These are phyloP conservation scores for Calonectria fujianensis DNA, from an alignment of 2,329 filamentous ascomycete species.

Conservation along the genomic window DNA sequence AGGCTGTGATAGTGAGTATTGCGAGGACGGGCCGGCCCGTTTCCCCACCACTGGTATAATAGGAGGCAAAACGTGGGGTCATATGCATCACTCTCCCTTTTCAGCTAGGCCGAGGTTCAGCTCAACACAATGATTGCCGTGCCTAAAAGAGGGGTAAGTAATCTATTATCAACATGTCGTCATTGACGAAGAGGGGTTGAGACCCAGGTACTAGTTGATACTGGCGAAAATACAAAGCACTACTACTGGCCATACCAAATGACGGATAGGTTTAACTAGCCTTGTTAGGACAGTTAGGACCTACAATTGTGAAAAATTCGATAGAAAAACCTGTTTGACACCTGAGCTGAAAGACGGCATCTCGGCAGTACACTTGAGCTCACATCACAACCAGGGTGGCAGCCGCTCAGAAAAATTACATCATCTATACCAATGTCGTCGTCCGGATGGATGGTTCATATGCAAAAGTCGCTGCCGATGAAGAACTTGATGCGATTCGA, in stretches of 20 bases:
- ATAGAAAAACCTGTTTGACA: background rate
- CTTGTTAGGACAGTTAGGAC: background rate
- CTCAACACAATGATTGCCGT: background rate
- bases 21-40: background rate
- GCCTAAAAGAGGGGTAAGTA: background rate
- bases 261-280: background rate
- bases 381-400: background rate
- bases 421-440: too few relatives aligned
- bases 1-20: background rate
- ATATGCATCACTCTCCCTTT: background rate
- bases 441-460: too few relatives aligned
- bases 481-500: too few relatives aligned
- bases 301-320: background rate
- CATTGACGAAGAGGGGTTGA: background rate
- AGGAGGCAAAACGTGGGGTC: background rate
- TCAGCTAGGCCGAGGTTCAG: background rate
- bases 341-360: background rate
- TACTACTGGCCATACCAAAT: background rate
- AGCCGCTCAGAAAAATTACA: too few relatives aligned
- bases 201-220: background rate
- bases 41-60: background rate
- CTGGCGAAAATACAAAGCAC: background rate
- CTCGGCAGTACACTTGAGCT: background rate
- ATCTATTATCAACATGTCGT: background rate
- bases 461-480: too few relatives aligned